Evolutionary conservation across 1,284 basidiomycete genomes (phyloP).

Genomic region (Ceratobasidium papillatum): DNA sequence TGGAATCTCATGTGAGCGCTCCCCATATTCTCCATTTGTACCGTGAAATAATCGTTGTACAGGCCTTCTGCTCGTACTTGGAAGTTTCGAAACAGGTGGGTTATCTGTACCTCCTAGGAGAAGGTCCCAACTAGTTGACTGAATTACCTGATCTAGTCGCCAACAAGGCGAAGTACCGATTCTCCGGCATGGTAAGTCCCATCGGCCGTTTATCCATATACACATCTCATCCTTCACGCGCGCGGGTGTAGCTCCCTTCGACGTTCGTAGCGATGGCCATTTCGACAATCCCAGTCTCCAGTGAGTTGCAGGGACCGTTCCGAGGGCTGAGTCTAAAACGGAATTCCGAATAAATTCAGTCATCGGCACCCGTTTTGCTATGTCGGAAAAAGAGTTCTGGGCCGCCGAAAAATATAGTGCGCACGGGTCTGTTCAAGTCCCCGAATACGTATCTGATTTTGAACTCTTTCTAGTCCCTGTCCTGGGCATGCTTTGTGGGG

Average conservation of each 20-base stretch:
- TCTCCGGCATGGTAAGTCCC: conserved; percentile 69
- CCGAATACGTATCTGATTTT: background rate
- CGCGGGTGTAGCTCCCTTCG: conserved; percentile 65
- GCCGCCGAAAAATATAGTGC: conserved; percentile 79
- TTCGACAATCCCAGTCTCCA: conserved; percentile 81
- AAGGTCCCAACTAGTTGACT: background rate
- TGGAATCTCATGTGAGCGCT: conserved; percentile 70
- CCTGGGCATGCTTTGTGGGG: conserved; percentile 87
- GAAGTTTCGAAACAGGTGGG: conserved; percentile 63
- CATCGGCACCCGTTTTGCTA: conserved; percentile 78
- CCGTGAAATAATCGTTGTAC: background rate
- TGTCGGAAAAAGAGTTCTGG: conserved; percentile 82
- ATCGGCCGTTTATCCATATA: background rate
- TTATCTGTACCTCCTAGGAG: conserved; percentile 27
- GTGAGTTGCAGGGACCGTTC: conserved; percentile 3
- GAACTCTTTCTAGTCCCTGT: conserved; percentile 68
- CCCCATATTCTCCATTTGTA: background rate
- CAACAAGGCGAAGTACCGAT: conserved; percentile 80
- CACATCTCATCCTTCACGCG: background rate
- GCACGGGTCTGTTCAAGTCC: conserved; percentile 45
- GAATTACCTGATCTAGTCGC: conserved; percentile 54
- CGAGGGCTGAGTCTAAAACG: background rate
- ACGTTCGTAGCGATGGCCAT: conserved; percentile 74
- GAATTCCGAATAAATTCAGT: conserved; percentile 49
- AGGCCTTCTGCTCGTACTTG: conserved; percentile 77